Conservation (phyloP, 1,284 basidiomycete genomes). For the Somion occarium region DNA sequence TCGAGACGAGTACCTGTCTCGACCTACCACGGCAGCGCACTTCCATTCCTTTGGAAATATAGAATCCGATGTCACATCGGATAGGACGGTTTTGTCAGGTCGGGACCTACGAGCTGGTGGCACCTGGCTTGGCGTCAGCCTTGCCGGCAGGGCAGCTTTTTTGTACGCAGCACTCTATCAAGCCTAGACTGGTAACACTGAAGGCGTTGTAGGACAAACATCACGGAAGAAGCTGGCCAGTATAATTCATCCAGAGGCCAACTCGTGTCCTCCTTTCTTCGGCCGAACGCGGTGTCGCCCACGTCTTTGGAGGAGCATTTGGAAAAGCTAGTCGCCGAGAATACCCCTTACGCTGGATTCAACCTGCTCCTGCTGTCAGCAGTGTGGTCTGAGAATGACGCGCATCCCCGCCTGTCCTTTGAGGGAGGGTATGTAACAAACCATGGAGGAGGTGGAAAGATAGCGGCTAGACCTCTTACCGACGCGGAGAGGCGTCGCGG, state of each 20-base stretch:
- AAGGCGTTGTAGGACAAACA: constrained; percentile 59
- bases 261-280: constrained; percentile 62
- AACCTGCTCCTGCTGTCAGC: constrained; percentile 59
- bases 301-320: constrained; percentile 41
- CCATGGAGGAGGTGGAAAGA: constrained; percentile 54
- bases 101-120: constrained; percentile 68
- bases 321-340: constrained; percentile 36
- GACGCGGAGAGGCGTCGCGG: constrained; percentile 44
- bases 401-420: constrained; percentile 33
- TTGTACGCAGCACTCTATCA: constrained; percentile 38
- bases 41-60: constrained; percentile 48
- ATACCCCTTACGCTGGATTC: constrained; percentile 66
- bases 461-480: constrained; percentile 49
- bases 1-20: constrained; percentile 66
- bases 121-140: constrained; percentile 72
- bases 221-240: constrained; percentile 53
- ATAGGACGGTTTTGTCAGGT: constrained; percentile 58
- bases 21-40: constrained; percentile 60
- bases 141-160: constrained; percentile 59
- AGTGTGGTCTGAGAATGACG: constrained; percentile 10
- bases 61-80: constrained; percentile 12
- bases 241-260: constrained; percentile 60
- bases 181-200: constrained; percentile 7
- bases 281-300: constrained; percentile 38
- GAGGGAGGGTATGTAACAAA: constrained; percentile 61